Evolutionary conservation across 176 grass and related monocot genomes (phyloP).

Genomic region (Lolium rigidum): DNA sequence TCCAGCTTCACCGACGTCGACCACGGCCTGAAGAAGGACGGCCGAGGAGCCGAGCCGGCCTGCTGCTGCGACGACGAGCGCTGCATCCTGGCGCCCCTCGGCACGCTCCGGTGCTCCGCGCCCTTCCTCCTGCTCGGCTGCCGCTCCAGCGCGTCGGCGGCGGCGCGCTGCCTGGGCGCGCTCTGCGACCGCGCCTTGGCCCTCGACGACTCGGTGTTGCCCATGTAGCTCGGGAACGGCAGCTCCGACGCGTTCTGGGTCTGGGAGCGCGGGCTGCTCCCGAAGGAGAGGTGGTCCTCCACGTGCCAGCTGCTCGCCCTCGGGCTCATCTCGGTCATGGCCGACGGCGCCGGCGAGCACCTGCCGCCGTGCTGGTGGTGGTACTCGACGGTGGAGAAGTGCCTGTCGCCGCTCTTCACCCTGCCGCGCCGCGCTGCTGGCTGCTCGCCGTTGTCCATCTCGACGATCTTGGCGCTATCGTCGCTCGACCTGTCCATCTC

Average conservation of each 20-base stretch:
- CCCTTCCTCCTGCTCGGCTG: slow-evolving; percentile 67
- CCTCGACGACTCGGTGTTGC: slow-evolving; percentile 77
- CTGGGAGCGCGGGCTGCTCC: slow-evolving; percentile 43
- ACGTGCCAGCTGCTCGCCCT: slow-evolving; percentile 61
- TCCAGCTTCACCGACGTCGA: slow-evolving; percentile 55
- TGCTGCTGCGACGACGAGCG: slow-evolving; percentile 71
- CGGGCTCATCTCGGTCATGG: slow-evolving; percentile 55
- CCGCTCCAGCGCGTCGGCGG: slow-evolving; percentile 55
- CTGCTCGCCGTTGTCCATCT: slow-evolving; percentile 73
- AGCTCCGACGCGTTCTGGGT: slow-evolving; percentile 31
- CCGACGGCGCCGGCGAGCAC: slow-evolving; percentile 51
- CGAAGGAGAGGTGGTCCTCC: slow-evolving; percentile 50
- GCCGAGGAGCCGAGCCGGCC: slow-evolving; percentile 44
- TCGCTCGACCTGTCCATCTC: slow-evolving; percentile 75
- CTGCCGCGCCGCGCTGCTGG: slow-evolving; percentile 10
- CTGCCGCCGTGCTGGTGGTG: slow-evolving; percentile 51
- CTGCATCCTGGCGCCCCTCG: slow-evolving; percentile 71
- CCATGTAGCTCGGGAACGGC: slow-evolving; percentile 79
- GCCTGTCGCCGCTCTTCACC: background rate
- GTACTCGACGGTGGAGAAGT: background rate
- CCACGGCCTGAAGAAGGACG: slow-evolving; percentile 39
- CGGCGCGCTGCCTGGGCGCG: slow-evolving; percentile 56
- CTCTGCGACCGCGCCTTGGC: slow-evolving; percentile 76
- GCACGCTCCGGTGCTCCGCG: slow-evolving; percentile 46
- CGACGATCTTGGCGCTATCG: slow-evolving; percentile 78